These are phyloP conservation scores for Ajuga chamaepitys DNA, from an alignment of 257 asterid genomes.

Conservation along the genomic window DNA sequence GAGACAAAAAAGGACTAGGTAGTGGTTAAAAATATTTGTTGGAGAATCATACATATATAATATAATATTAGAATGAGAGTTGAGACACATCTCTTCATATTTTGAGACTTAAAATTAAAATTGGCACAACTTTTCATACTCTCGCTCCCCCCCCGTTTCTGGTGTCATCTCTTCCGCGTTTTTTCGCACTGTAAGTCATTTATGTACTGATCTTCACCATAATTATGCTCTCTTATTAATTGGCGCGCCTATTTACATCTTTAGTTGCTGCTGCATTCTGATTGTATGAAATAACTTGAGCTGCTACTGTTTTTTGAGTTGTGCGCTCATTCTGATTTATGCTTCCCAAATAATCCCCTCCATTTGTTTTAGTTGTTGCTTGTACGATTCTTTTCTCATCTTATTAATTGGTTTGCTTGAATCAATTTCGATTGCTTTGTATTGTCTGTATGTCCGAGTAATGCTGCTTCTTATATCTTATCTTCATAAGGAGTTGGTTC, in stretches of 20 bases:
- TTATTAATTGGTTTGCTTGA: background rate
- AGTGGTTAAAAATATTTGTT: background rate
- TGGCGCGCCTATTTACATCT: background rate
- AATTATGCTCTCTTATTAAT: background rate
- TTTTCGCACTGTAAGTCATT: conserved; percentile 8
- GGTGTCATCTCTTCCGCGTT: conserved; percentile 15
- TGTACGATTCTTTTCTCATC: background rate
- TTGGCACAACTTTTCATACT: background rate
- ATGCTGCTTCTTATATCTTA: background rate
- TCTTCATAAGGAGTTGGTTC: too few relatives aligned
- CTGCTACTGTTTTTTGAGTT: too few relatives aligned
- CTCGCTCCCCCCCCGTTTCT: too few relatives aligned
- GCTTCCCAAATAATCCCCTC: too few relatives aligned
- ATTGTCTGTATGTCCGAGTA: background rate
- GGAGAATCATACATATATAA: conserved; percentile 16
- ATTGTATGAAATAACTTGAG: too few relatives aligned
- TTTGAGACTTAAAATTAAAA: too few relatives aligned
- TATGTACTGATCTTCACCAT: background rate
- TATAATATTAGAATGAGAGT: too few relatives aligned
- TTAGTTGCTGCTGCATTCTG: conserved; percentile 14
- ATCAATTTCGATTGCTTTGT: background rate
- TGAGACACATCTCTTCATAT: too few relatives aligned
- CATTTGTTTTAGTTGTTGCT: too few relatives aligned
- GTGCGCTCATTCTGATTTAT: too few relatives aligned
- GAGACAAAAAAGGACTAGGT: too few relatives aligned